Conservation (phyloP, 148 eudicot genomes). For the Silene latifolia region DNA sequence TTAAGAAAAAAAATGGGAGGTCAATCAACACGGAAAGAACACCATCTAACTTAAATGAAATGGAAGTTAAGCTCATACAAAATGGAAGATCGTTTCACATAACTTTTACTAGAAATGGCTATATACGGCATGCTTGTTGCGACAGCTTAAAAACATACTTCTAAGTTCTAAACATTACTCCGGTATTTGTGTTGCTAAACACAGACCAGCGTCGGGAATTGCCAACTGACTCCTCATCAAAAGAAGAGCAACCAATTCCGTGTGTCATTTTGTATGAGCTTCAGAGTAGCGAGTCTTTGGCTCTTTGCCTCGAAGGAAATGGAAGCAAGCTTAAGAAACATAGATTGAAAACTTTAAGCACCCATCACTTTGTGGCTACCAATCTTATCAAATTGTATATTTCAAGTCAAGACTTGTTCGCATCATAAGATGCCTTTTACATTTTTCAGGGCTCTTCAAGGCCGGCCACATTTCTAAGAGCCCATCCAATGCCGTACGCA, state of each 20-base stretch:
- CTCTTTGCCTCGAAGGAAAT: not conserved
- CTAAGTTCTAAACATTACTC: not conserved
- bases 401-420: not conserved
- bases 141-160: not conserved
- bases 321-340: not conserved
- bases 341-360: too few species aligned
- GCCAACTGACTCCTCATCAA: not conserved
- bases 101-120: not conserved
- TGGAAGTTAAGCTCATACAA: not conserved
- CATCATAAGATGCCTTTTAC: not conserved
- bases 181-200: not conserved
- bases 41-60: not conserved
- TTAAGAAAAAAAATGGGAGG: not conserved
- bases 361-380: not conserved
- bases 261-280: not conserved
- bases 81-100: not conserved
- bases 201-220: not conserved
- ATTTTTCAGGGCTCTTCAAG: slow-evolving; percentile 35
- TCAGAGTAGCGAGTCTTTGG: not conserved
- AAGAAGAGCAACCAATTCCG: not conserved
- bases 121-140: not conserved
- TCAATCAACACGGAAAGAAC: not conserved
- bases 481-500: slow-evolving; percentile 65
- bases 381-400: not conserved
- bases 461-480: slow-evolving; percentile 62